phyloP scores from a whole-genome alignment of 768 basidiomycete genomes.

The Amanita jacksonii region DNA sequence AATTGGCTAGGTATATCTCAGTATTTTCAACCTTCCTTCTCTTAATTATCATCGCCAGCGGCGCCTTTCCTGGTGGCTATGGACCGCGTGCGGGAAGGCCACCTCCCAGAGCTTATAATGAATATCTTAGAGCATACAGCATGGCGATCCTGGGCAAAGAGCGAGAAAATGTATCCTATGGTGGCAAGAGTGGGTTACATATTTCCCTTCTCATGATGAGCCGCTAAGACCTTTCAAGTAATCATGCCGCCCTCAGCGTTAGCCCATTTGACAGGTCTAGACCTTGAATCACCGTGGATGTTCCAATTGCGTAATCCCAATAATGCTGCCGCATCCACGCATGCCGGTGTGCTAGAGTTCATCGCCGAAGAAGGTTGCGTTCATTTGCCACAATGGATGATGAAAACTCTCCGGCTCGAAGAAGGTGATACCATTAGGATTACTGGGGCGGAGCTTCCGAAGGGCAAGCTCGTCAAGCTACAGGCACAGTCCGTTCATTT shows the following conservation, averaged over 20 bases:
- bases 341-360: conserved; percentile 97
- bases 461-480: conserved; percentile 94
- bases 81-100: conserved; percentile 36
- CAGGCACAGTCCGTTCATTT: conserved; percentile 95
- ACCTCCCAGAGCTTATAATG: conserved; percentile 75
- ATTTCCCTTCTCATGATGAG: neutral
- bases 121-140: conserved; percentile 91
- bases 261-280: conserved; percentile 77
- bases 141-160: conserved; percentile 87
- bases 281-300: conserved; percentile 90
- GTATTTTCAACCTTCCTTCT: neutral
- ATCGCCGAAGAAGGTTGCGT: conserved; percentile 95
- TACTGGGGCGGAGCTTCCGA: conserved; percentile 77
- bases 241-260: conserved; percentile 97
- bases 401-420: conserved; percentile 87
- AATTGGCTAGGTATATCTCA: conserved; percentile 47
- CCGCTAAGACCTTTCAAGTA: conserved; percentile 37
- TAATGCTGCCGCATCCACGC: conserved; percentile 78
- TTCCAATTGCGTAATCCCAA: conserved; percentile 91
- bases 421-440: conserved; percentile 96
- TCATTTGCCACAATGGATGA: conserved; percentile 98
- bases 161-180: conserved; percentile 88
- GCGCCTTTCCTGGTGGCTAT: conserved; percentile 45
- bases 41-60: conserved; percentile 16
- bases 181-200: conserved; percentile 76